Conservation (phyloP, 2,329 filamentous ascomycete genomes). For the Thielaviopsis ethacetica region DNA sequence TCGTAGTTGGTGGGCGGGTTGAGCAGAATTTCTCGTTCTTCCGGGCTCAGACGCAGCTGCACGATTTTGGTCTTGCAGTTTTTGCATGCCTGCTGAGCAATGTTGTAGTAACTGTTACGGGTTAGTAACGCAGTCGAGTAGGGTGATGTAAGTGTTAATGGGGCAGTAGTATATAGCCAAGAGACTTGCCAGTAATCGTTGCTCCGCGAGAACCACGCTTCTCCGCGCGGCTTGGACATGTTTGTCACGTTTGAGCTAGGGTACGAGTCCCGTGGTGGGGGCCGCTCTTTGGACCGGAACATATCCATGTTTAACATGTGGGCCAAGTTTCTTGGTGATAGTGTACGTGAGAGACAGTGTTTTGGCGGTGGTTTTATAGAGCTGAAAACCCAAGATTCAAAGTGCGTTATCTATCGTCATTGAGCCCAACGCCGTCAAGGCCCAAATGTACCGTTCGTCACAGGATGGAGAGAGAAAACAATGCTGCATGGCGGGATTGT, state of each 20-base stretch:
- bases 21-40: constrained; percentile 1
- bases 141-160: too few species aligned
- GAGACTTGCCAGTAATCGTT: constrained; percentile 9
- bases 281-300: neutral
- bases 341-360: neutral
- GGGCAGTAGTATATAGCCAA: too few species aligned
- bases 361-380: too few species aligned
- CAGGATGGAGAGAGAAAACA: too few species aligned
- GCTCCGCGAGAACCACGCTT: constrained; percentile 2
- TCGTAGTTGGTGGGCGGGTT: neutral
- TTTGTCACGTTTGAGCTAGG: constrained; percentile 1
- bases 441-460: too few species aligned
- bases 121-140: too few species aligned
- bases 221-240: neutral
- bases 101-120: constrained; percentile 5
- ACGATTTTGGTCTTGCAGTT: constrained; percentile 7
- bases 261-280: constrained; percentile 3
- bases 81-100: constrained; percentile 3
- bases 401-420: too few species aligned
- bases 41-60: neutral
- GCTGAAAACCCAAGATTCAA: too few species aligned
- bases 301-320: neutral
- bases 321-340: neutral
- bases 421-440: too few species aligned
- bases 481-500: too few species aligned